These are phyloP conservation scores for Epithemia pelagica DNA, from an alignment of 108 stramenopile genomes.

Conservation along the genomic window DNA sequence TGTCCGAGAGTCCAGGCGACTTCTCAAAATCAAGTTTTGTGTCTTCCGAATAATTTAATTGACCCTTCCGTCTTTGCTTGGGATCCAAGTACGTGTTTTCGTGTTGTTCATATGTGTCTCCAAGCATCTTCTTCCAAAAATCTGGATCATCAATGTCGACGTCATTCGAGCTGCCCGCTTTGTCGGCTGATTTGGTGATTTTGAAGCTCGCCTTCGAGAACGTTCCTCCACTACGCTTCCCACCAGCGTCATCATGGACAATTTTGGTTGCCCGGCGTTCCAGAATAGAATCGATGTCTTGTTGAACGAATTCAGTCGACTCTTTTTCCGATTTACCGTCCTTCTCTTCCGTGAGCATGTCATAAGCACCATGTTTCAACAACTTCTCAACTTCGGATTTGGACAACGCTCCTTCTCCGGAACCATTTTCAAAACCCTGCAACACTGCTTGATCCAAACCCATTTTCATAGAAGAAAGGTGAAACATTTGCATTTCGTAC, in stretches of 20 bases:
- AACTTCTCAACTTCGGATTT: conserved; percentile 78
- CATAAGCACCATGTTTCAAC: conserved; percentile 85
- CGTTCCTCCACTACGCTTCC: conserved; percentile 69
- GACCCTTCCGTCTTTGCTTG: conserved; percentile 39
- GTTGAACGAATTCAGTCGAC: conserved; percentile 68
- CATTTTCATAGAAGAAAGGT: conserved; percentile 94
- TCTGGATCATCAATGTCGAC: conserved; percentile 89
- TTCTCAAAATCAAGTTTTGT: conserved; percentile 14
- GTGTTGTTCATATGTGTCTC: conserved; percentile 55
- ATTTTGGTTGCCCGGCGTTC: conserved; percentile 60
- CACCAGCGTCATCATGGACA: conserved; percentile 76
- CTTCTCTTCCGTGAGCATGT: conserved; percentile 83
- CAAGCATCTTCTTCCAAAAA: conserved; percentile 90
- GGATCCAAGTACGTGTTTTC: conserved; percentile 21
- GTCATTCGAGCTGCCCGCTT: conserved; percentile 22
- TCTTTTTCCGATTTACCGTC: conserved; percentile 70
- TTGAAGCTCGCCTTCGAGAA: conserved; percentile 93
- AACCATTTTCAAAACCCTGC: conserved; percentile 73
- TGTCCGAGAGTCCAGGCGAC: background rate
- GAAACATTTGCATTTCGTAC: conserved; percentile 99
- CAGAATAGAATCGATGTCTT: conserved; percentile 86
- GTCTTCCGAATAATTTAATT: conserved; percentile 58
- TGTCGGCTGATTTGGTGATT: conserved; percentile 34
- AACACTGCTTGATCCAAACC: conserved; percentile 97
- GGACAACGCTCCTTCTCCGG: conserved; percentile 62